Evolutionary conservation across 805 yeast genomes (phyloP).

Genomic region (Saccharomycopsis oosterbeekiorum): DNA sequence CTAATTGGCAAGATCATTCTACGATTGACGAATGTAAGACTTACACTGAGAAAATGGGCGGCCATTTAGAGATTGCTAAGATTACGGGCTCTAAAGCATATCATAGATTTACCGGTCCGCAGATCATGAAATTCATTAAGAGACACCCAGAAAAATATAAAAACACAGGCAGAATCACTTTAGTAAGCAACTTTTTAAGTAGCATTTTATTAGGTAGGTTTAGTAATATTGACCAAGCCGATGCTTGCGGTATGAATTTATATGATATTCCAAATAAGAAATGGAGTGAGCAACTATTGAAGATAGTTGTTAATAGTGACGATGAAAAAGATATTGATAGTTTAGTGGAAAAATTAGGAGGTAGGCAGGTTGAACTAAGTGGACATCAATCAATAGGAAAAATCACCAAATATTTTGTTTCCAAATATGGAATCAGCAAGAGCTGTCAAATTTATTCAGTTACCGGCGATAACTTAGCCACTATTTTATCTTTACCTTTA

Average conservation of each 20-base stretch:
- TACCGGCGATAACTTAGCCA: slow-evolving; percentile 89
- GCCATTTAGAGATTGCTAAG: slow-evolving; percentile 44
- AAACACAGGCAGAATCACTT: slow-evolving; percentile 51
- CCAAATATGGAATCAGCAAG: slow-evolving; percentile 51
- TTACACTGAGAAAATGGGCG: slow-evolving; percentile 58
- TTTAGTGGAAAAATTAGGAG: slow-evolving; percentile 44
- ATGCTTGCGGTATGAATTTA: slow-evolving; percentile 89
- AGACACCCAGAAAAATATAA: slow-evolving; percentile 41
- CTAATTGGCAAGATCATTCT: slow-evolving; percentile 94
- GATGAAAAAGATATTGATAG: slow-evolving; percentile 21
- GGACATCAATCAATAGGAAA: slow-evolving; percentile 40
- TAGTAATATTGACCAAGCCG: slow-evolving; percentile 65
- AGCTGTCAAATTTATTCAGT: slow-evolving; percentile 60
- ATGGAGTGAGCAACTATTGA: slow-evolving; percentile 48
- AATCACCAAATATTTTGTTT: slow-evolving; percentile 50
- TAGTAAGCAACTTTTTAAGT: slow-evolving; percentile 73
- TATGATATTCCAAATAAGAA: slow-evolving; percentile 55
- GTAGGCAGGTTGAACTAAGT: slow-evolving; percentile 33
- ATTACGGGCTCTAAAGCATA: slow-evolving; percentile 84
- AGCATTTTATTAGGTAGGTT: slow-evolving; percentile 58
- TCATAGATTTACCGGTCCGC: slow-evolving; percentile 87
- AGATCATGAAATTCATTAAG: slow-evolving; percentile 62
- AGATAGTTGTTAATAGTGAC: slow-evolving; percentile 24
- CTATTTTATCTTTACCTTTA: slow-evolving; percentile 74
- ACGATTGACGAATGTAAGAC: slow-evolving; percentile 57